Base-by-base conservation (phyloP, 2,329 filamentous ascomycete genomes). In the Fusarium coffeatum region DNA sequence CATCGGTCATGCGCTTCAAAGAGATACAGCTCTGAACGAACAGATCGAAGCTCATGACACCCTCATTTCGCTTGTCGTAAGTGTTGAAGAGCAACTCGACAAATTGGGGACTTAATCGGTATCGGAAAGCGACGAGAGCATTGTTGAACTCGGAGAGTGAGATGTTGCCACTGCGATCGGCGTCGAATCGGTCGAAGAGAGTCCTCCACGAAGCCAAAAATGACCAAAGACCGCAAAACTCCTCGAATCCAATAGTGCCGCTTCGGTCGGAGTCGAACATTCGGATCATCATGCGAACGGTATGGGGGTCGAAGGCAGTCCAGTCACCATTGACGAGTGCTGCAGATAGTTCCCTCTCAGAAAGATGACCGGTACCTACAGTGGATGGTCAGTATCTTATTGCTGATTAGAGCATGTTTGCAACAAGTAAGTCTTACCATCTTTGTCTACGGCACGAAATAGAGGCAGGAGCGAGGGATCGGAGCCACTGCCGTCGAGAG, bases 1-100 rank as follows among this genome's bases (percentile, higher is more conserved):
- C 94, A 80, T 99, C 96, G 64, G 96, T 99, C 95, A 99, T 98
- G 74, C 96, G 88, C 87, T 98, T 98, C 76, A 99, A 85, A 74
- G 90, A 94, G 78, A 99, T 98, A 80, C 96, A 98, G 55, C 93
- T 93, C 85, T 99, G 96, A 66, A 99, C 96, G 77, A 99, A 99
- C 54, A 99, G 82, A 82, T 99, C 96, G 77, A 99, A 99, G 81
- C 91, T 93, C 88, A 94, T 93, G 74, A 87, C 86, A 40, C 90
- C 90, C 77, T 89, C 86, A 71, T 83, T 82, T 68, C 88, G 86
- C 84, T 92, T 94, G 80, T 98, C 95, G 82, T 97, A 98, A 1
- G 93, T 96, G 72, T 88, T 86, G 82, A 98, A 99, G 54, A 99
- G 82, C 32, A 96, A 85, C 73, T 91, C 88, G 63, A 98, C 90